A percentile compares a stretch with the other conserved stretches of the same genome.
Conservation (phyloP, 345 rosid species). For the Heritiera littoralis region DNA sequence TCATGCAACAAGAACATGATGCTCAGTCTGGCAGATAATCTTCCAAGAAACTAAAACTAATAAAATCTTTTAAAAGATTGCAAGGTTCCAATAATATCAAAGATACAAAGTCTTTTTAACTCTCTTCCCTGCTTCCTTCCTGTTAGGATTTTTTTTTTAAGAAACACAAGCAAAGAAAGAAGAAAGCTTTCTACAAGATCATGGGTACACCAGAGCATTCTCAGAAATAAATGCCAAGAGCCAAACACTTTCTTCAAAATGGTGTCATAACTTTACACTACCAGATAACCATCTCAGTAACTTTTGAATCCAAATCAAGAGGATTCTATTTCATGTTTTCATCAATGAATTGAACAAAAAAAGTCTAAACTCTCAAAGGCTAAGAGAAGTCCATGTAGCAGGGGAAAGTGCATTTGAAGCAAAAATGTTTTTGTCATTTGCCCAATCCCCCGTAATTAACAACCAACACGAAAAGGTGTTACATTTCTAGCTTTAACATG, state of each 20-base stretch:
- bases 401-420: neutral
- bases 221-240: neutral
- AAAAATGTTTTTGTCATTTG: neutral
- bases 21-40: neutral
- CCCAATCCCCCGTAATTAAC: neutral
- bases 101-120: neutral
- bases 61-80: neutral
- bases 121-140: neutral
- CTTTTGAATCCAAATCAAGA: neutral
- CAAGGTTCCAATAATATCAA: neutral
- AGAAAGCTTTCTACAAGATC: neutral
- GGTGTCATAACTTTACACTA: neutral
- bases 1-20: neutral
- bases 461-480: neutral
- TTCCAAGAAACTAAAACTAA: conserved; percentile 2
- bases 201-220: neutral
- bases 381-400: neutral
- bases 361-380: neutral
- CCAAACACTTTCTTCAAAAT: neutral
- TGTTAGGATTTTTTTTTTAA: neutral
- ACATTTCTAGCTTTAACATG: neutral
- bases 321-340: neutral
- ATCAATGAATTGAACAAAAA: conserved; percentile 1
- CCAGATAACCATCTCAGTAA: neutral
- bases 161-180: neutral